phyloP scores from a whole-genome alignment of 1,139 yeast species.

The Blastobotrys elegans region DNA sequence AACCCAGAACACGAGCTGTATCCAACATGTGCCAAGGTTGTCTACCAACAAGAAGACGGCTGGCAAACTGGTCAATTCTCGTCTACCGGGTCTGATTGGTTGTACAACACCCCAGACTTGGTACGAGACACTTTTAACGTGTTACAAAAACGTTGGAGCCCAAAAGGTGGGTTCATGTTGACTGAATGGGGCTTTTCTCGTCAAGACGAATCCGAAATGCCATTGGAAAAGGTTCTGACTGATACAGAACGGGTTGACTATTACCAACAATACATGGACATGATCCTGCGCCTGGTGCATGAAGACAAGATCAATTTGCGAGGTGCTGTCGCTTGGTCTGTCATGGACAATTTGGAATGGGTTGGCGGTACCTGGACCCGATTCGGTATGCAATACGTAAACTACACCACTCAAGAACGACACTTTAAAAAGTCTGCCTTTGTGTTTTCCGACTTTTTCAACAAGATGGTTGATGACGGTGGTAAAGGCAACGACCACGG shows the following conservation, averaged over 20 bases:
- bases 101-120: slow-evolving; percentile 23
- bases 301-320: slow-evolving; percentile 30
- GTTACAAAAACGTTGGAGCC: slow-evolving; percentile 23
- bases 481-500: not conserved
- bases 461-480: slow-evolving; percentile 12
- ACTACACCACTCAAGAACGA: slow-evolving; percentile 35
- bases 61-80: slow-evolving; percentile 20
- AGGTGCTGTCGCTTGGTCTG: slow-evolving; percentile 36
- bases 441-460: slow-evolving; percentile 20
- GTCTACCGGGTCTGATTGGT: slow-evolving; percentile 30
- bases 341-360: slow-evolving; percentile 38
- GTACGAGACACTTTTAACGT: slow-evolving; percentile 22
- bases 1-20: slow-evolving; percentile 9
- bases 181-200: slow-evolving; percentile 36
- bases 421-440: slow-evolving; percentile 36
- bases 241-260: slow-evolving; percentile 34
- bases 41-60: not conserved
- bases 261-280: slow-evolving; percentile 32
- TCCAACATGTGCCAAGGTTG: slow-evolving; percentile 22
- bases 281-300: slow-evolving; percentile 27
- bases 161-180: slow-evolving; percentile 15
- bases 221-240: slow-evolving; percentile 29
- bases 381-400: slow-evolving; percentile 37
- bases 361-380: slow-evolving; percentile 29
- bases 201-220: slow-evolving; percentile 30